Conservation (phyloP, 2,329 filamentous ascomycete species). For the Penicillium sp. region DNA sequence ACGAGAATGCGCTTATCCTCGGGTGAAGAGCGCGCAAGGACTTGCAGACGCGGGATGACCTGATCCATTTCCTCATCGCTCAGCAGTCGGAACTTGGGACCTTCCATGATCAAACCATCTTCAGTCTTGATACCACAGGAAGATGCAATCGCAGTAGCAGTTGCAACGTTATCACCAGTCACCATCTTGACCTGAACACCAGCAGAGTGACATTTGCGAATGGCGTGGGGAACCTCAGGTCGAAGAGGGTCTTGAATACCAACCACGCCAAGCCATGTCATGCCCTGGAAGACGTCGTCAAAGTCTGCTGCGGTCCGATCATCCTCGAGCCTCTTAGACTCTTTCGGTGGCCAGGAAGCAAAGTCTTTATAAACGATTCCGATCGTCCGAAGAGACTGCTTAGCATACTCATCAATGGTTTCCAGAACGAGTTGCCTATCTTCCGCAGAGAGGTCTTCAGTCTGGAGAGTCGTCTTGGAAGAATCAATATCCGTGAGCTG, state of each 20-base stretch:
- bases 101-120: conserved; percentile 62
- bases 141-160: conserved; percentile 65
- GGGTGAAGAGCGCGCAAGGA: conserved; percentile 60
- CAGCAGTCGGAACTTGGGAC: conserved; percentile 59
- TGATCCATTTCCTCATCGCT: conserved; percentile 54
- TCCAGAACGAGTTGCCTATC: conserved; percentile 26
- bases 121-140: conserved; percentile 63
- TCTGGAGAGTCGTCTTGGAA: conserved; percentile 19
- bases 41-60: conserved; percentile 55
- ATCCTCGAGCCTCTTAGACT: conserved; percentile 53
- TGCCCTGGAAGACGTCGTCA: conserved; percentile 62
- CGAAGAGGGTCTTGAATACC: conserved; percentile 71
- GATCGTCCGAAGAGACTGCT: conserved; percentile 65
- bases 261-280: conserved; percentile 66
- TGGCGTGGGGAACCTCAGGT: conserved; percentile 61
- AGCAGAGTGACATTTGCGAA: conserved; percentile 60
- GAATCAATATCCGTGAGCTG: conserved; percentile 31
- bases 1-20: conserved; percentile 63
- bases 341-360: conserved; percentile 58
- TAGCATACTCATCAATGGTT: conserved; percentile 41
- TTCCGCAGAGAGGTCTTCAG: conserved; percentile 24
- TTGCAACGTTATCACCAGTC: conserved; percentile 64
- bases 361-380: conserved; percentile 69
- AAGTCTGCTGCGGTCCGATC: conserved; percentile 60
- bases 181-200: conserved; percentile 70